Evolutionary conservation across 2,329 filamentous ascomycete genomes (phyloP), one percentile per base, ranked within the genome.

Genomic region (Helminthosporium solani): DNA sequence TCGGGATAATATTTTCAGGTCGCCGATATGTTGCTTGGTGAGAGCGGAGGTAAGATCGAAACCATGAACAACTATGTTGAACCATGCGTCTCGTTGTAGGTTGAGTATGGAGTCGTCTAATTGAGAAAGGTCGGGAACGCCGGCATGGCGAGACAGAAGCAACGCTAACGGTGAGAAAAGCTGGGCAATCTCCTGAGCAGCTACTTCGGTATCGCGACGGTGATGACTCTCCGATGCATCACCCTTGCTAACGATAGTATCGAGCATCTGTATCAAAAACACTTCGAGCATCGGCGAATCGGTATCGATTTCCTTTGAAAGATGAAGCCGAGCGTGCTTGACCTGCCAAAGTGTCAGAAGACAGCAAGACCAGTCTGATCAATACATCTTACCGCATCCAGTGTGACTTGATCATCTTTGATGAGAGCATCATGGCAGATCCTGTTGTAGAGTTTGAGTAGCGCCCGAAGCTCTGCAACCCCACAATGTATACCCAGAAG

Each of bases 1-100:
- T 41, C 90, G 83, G 1, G 95, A 92, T 65, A 99, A 85, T 28
- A 88, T 78, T 19, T 88, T 84, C 16, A 99, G 78, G 64, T 96
- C 90, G 46, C 86, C 80, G 40, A 84, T 71, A 59, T 95, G 83
- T 55, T 82, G 81, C 64, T 85, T 86, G 15, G 86, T 88, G 44
- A 87, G 81, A 14, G 85, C 80, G 0, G 90, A 92, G 14, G 81
- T 80, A 9, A 86, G 78, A 8, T 85, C 86, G 66, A 97, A 95
- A 3, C 91, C 94, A 67, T 99, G 94, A 0, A 96, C 87, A 18
- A 91, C 88, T 52, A 97, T 90, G 62, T 99, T 99, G 74, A 96
- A 97, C 94, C 94, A 99, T 4, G 90, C 89, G 75, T 99, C 91
- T 42, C 92, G 85, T 56, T 94, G 81, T 46, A 95, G 74, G 20